Evolutionary conservation across 352 stramenopile genomes (phyloP).

Genomic region (Globisporangium camurandrum): DNA sequence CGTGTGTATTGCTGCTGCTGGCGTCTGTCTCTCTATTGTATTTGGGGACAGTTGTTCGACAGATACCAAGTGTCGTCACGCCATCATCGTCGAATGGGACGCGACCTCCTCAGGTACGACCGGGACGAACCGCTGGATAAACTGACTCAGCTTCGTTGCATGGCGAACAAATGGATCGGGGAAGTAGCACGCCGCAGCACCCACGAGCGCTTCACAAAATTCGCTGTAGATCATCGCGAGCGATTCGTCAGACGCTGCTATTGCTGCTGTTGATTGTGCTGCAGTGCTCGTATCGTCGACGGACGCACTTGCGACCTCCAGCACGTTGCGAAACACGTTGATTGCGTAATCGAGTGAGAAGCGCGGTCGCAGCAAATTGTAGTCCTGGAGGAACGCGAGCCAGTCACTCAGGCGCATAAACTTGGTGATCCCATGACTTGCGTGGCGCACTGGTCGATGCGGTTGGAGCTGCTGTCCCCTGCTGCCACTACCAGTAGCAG

Average conservation of each 20-base stretch:
- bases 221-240: conserved; percentile 69
- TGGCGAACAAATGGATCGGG: conserved; percentile 55
- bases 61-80: background rate
- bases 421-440: conserved; percentile 37
- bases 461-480: conserved; percentile 10
- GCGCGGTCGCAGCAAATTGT: conserved; percentile 47
- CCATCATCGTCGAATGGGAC: conserved; percentile 21
- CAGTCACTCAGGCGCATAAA: conserved; percentile 65
- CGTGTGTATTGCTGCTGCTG: too few relatives aligned
- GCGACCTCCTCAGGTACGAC: conserved; percentile 49
- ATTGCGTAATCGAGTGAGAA: conserved; percentile 53
- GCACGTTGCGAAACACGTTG: conserved; percentile 54
- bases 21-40: too few relatives aligned
- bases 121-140: conserved; percentile 60
- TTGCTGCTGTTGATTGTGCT: conserved; percentile 8
- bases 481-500: too few relatives aligned
- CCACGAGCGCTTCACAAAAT: conserved; percentile 64
- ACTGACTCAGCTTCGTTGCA: conserved; percentile 52
- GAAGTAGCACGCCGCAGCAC: conserved; percentile 43
- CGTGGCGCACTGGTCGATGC: conserved; percentile 5
- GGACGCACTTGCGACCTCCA: conserved; percentile 30
- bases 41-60: too few relatives aligned
- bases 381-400: conserved; percentile 64
- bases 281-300: conserved; percentile 14
- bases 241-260: too few relatives aligned